A percentile compares a stretch with the other conserved stretches of the same genome.
These are phyloP conservation scores for Colletotrichum costaricense DNA, from an alignment of 2,329 filamentous ascomycete genomes.

Conservation along the genomic window DNA sequence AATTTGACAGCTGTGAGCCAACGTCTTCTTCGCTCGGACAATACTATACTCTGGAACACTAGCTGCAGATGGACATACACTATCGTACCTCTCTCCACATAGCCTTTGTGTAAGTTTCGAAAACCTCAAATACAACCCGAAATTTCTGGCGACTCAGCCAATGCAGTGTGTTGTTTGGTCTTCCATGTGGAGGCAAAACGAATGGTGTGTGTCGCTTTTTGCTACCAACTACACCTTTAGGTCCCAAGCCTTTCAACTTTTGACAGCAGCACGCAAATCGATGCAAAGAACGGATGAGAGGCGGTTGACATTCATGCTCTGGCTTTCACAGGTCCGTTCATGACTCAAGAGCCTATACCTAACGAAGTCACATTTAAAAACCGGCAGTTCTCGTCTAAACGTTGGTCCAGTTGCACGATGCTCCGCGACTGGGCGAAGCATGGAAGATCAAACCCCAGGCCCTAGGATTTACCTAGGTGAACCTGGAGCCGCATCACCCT, in stretches of 20 bases:
- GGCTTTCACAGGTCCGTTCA: not conserved
- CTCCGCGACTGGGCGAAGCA: conserved; percentile 21
- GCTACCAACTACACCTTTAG: not conserved
- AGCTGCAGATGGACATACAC: conserved; percentile 11
- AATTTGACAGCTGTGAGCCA: not conserved
- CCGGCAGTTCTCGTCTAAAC: conserved; percentile 7
- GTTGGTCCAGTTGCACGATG: not conserved
- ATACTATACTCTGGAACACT: conserved; percentile 2
- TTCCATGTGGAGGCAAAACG: not conserved
- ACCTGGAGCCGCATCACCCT: conserved; percentile 20
- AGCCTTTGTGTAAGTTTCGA: not conserved
- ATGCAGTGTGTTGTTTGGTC: not conserved
- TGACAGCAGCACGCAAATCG: conserved; percentile 11
- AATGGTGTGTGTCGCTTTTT: not conserved
- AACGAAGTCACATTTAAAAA: conserved; percentile 13
- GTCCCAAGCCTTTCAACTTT: not conserved
- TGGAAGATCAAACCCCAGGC: conserved; percentile 28
- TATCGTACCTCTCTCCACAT: not conserved
- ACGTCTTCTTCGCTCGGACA: not conserved
- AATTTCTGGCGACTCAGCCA: not conserved
- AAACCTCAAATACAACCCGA: not conserved
- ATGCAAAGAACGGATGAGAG: conserved; percentile 16
- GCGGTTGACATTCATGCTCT: conserved; percentile 12
- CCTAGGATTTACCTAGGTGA: conserved; percentile 25
- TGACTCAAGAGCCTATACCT: conserved; percentile 7